Evolutionary conservation across 1,284 basidiomycete species (phyloP), one percentile per base, ranked within the genome.

Genomic region (Boletus semigastroideus): DNA sequence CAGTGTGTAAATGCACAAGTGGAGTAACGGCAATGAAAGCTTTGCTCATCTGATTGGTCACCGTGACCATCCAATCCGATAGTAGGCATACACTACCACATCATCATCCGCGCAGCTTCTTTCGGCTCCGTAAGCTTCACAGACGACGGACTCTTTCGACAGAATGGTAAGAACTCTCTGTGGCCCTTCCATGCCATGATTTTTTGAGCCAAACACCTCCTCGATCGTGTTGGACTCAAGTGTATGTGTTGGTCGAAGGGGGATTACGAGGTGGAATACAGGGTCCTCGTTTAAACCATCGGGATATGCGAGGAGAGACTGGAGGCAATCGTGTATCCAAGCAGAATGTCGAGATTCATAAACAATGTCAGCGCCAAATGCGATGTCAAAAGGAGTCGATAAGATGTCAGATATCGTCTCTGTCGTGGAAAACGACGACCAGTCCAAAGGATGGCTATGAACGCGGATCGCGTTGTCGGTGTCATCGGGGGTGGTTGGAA

Each of bases 291-390:
- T 19, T 13, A 39, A 57, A 5, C 41, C 27, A 20, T 53, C 40
- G 1, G 82, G 79, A 50, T 65, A 72, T n/a, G 72, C 72, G 16
- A 92, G 78, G 5, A 89, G 74, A 4, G 57, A 70, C 3, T 63
- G 60, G 14, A 90, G 75, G 50, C 82, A 86, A 2, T 70, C 66
- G 44, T 76, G 78, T 57, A 93, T 83, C 85, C 87, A 90, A 1
- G 60, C 34, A 0, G 85, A 82, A 55, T 92, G 89, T 9, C 78
- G 69, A 0, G 75, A 64, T 65, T 92, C 90, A 68, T 92, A 92
- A 4, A 91, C 66, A 48, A 92, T 78, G 63, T 93, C 90, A 0
- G 89, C 86, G 4, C 87, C 90, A 37, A 90, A 69, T 11, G 90
- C 69, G 20, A 87, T 49, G 56, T 92, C 86, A 66, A 90, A 92